phyloP scores from a whole-genome alignment of 1,139 yeast genomes.

The Kluyveromyces sp. region DNA sequence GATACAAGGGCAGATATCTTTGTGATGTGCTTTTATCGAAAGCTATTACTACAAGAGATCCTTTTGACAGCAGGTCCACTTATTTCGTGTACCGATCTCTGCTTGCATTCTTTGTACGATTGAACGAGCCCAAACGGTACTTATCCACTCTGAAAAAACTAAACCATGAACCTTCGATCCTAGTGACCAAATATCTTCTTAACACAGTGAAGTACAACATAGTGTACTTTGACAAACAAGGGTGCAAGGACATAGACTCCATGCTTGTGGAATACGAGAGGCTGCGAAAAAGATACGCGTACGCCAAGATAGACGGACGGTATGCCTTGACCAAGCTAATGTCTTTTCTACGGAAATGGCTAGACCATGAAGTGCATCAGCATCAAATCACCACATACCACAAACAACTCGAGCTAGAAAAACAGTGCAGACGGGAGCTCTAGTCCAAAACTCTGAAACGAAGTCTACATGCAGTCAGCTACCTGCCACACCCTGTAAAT shows the following conservation, averaged over 20 bases:
- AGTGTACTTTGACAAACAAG: slow-evolving; percentile 14
- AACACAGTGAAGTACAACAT: slow-evolving; percentile 12
- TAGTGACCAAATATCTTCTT: slow-evolving; percentile 6
- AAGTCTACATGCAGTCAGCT: neutral
- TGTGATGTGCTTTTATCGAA: slow-evolving; percentile 12
- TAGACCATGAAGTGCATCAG: slow-evolving; percentile 12
- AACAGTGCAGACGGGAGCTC: neutral
- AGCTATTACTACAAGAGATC: slow-evolving; percentile 11
- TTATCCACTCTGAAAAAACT: slow-evolving; percentile 18
- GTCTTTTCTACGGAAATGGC: slow-evolving; percentile 13
- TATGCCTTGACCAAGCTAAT: slow-evolving; percentile 14
- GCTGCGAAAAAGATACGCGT: slow-evolving; percentile 14
- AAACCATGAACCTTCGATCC: slow-evolving; percentile 15
- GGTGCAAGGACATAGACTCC: slow-evolving; percentile 8
- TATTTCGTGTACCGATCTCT: slow-evolving; percentile 20
- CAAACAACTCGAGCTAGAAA: slow-evolving; percentile 2
- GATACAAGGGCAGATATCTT: slow-evolving; percentile 11
- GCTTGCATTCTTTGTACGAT: slow-evolving; percentile 17
- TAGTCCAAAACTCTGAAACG: no score
- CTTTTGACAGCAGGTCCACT: slow-evolving; percentile 16
- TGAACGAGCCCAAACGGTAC: slow-evolving; percentile 15
- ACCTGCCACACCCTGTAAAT: neutral
- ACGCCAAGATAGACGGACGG: slow-evolving; percentile 16
- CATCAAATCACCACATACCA: slow-evolving; percentile 1
- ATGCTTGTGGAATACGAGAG: slow-evolving; percentile 11